phyloP scores from a whole-genome alignment of 2,329 filamentous ascomycete species.

The Lachnellula suecica region DNA sequence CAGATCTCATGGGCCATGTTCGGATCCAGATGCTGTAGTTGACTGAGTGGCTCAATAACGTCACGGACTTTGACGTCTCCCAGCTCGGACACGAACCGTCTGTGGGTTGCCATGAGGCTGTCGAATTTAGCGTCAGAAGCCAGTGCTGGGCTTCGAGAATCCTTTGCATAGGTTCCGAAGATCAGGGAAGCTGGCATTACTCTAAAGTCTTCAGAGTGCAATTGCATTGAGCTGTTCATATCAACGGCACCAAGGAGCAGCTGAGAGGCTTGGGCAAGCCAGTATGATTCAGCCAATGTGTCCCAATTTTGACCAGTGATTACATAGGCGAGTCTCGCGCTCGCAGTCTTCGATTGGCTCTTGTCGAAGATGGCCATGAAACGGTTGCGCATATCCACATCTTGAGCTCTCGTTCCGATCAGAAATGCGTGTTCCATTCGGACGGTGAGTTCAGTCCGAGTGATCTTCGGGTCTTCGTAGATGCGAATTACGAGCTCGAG shows the following conservation, averaged over 20 bases:
- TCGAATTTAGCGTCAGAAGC: slow-evolving; percentile 86
- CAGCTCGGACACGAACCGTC: slow-evolving; percentile 79
- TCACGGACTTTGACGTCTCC: slow-evolving; percentile 86
- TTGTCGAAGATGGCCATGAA: slow-evolving; percentile 97
- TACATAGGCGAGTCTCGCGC: slow-evolving; percentile 84
- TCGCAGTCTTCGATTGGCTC: slow-evolving; percentile 89
- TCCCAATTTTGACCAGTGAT: slow-evolving; percentile 96
- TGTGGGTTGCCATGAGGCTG: slow-evolving; percentile 72
- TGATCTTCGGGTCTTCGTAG: slow-evolving; percentile 96
- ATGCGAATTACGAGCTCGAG: slow-evolving; percentile 95
- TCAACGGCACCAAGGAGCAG: slow-evolving; percentile 89
- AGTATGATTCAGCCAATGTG: slow-evolving; percentile 90
- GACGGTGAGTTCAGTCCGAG: slow-evolving; percentile 91
- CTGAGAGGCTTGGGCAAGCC: slow-evolving; percentile 93
- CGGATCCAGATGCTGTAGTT: slow-evolving; percentile 87
- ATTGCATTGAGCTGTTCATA: slow-evolving; percentile 72
- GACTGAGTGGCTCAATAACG: slow-evolving; percentile 82
- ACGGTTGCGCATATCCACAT: slow-evolving; percentile 94
- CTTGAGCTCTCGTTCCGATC: slow-evolving; percentile 87
- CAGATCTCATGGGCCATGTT: slow-evolving; percentile 85
- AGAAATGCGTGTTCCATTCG: slow-evolving; percentile 98
- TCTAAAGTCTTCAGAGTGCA: slow-evolving; percentile 83
- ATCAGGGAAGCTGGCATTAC: slow-evolving; percentile 72
- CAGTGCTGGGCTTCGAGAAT: slow-evolving; percentile 59
- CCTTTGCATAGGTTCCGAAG: slow-evolving; percentile 71